phyloP scores from a whole-genome alignment of 768 basidiomycete species.

The Ramaria sp. region DNA sequence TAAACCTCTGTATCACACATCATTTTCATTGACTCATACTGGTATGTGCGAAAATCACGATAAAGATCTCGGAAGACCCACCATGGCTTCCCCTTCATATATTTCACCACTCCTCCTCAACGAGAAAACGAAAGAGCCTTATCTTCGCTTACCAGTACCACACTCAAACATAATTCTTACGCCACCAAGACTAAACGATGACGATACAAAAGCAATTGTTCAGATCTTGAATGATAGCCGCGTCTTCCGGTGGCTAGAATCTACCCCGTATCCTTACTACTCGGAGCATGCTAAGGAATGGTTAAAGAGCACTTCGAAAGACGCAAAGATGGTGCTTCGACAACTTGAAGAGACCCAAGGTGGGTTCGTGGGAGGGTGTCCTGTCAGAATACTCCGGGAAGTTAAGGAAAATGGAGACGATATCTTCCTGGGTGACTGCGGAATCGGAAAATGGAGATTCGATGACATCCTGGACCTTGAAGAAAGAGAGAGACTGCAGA shows the following conservation, averaged over 20 bases:
- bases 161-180: slow-evolving; percentile 47
- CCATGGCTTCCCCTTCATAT: neutral
- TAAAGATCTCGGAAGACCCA: too few relatives aligned
- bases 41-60: too few relatives aligned
- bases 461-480: slow-evolving; percentile 26
- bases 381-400: slow-evolving; percentile 42
- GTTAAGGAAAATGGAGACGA: slow-evolving; percentile 44
- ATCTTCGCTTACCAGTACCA: slow-evolving; percentile 40
- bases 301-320: slow-evolving; percentile 17
- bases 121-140: slow-evolving; percentile 36
- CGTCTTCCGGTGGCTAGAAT: slow-evolving; percentile 34
- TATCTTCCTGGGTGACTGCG: slow-evolving; percentile 37
- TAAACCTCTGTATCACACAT: too few relatives aligned
- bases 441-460: slow-evolving; percentile 22
- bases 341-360: slow-evolving; percentile 15
- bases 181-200: slow-evolving; percentile 40
- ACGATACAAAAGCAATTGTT: slow-evolving; percentile 18
- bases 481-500: slow-evolving; percentile 23
- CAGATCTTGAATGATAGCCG: slow-evolving; percentile 37
- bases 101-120: slow-evolving; percentile 26
- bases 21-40: too few relatives aligned
- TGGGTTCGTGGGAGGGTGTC: slow-evolving; percentile 27
- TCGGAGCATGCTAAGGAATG: slow-evolving; percentile 29
- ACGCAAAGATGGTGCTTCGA: slow-evolving; percentile 22
- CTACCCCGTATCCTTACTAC: slow-evolving; percentile 44